These are phyloP conservation scores for Globisporangium cylindrosporum DNA, from an alignment of 352 stramenopile genomes.

Conservation along the genomic window DNA sequence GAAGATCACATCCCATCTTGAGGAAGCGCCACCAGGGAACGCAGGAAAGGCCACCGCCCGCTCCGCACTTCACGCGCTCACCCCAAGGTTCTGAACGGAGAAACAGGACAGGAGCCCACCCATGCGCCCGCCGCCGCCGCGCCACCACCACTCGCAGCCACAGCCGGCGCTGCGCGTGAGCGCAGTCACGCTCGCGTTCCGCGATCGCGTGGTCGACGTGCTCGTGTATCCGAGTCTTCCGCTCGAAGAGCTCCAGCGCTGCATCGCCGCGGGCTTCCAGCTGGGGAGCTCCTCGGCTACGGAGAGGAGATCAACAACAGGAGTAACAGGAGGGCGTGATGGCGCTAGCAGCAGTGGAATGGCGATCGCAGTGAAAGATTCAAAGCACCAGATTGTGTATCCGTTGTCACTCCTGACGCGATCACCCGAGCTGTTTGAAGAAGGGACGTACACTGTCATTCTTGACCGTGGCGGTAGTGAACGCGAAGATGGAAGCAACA, in stretches of 20 bases:
- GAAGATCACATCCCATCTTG: constrained; percentile 16
- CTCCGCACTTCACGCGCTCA: background rate
- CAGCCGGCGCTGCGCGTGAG: constrained; percentile 24
- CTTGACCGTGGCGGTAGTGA: constrained; percentile 13
- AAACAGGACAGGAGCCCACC: background rate
- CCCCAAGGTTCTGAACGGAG: background rate
- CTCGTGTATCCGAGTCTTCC: constrained; percentile 36
- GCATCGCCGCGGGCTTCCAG: constrained; percentile 44
- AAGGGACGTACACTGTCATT: constrained; percentile 45
- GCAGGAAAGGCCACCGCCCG: background rate
- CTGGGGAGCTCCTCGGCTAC: constrained; percentile 5
- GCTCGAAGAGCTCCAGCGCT: constrained; percentile 50
- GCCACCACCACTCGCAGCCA: background rate
- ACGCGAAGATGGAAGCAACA: background rate
- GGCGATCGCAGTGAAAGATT: constrained; percentile 29
- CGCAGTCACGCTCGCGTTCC: constrained; percentile 36
- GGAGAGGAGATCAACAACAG: background rate
- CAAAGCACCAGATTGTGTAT: constrained; percentile 43
- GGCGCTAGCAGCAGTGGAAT: constrained; percentile 14
- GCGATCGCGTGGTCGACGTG: constrained; percentile 29
- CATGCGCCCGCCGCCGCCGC: constrained; percentile 6
- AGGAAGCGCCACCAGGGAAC: constrained; percentile 12
- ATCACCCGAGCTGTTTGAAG: constrained; percentile 51
- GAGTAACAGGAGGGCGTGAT: constrained; percentile 19
- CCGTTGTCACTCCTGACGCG: constrained; percentile 64